A percentile compares a stretch with the other conserved stretches of the same genome.
These are phyloP conservation scores for Trichoderma orchidacearum DNA, from an alignment of 495 filamentous ascomycete genomes.

Conservation along the genomic window DNA sequence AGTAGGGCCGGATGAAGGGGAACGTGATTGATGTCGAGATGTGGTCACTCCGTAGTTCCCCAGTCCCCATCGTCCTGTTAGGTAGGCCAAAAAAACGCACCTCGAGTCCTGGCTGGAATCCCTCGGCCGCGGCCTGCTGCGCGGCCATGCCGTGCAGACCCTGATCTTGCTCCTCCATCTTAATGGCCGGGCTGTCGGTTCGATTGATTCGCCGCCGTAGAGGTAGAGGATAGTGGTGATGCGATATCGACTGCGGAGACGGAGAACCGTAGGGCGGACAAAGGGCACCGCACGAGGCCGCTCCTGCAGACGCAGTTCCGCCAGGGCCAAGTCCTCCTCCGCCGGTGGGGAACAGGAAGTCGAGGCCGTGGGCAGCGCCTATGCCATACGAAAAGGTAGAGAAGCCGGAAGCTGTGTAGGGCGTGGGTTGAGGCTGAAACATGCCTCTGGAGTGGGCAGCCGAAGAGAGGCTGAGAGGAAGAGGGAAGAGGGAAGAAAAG, in stretches of 20 bases:
- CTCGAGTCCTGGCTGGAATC: constrained; percentile 53
- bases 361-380: constrained; percentile 4
- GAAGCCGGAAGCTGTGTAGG: constrained; percentile 18
- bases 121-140: constrained; percentile 40
- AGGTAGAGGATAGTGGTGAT: neutral
- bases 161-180: constrained; percentile 24
- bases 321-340: neutral
- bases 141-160: constrained; percentile 26
- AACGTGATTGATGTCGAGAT: no score
- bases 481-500: neutral
- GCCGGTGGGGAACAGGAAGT: constrained; percentile 1
- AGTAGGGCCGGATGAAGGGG: no score
- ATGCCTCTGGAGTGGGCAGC: constrained; percentile 21
- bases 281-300: no score
- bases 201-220: neutral
- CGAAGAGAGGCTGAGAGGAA: neutral
- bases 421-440: constrained; percentile 40
- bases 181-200: constrained; percentile 8
- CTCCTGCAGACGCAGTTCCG: neutral
- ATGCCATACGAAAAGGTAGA: constrained; percentile 2
- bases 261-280: neutral
- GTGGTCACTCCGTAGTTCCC: no score
- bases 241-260: neutral
- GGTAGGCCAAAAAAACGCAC: constrained; percentile 20
- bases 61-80: no score